Percentiles rank a stretch among this genome's conserved stretches.
These are phyloP conservation scores for Triticum aestivum DNA, from an alignment of 176 grass and related monocot genomes.

Conservation along the genomic window IWGSC_CS_RefSeq_v2.1 NC_057808.1:358187497-358187996, in stretches of 20 bases:
- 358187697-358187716: constrained; percentile 79
- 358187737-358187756: constrained; percentile 89
- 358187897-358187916: constrained; percentile 70
- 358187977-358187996: constrained; percentile 53
- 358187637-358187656: constrained; percentile 62
- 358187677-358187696: constrained; percentile 70
- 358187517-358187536: constrained; percentile 55
- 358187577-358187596: constrained; percentile 40
- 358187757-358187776: constrained; percentile 80
- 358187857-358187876: constrained; percentile 81
- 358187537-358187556: constrained; percentile 41
- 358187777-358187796: constrained; percentile 61
- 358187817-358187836: constrained; percentile 72
- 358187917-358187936: constrained; percentile 64
- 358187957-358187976: constrained; percentile 59
- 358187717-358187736: constrained; percentile 64
- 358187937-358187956: constrained; percentile 91
- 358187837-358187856: constrained; percentile 98
- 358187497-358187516: constrained; percentile 73
- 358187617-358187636: constrained; percentile 94
- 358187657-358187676: constrained; percentile 89
- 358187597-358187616: constrained; percentile 65
- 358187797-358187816: constrained; percentile 75
- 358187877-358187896: constrained; percentile 57
- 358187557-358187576: constrained; percentile 36